Conservation (phyloP, 1,139 yeast species). For the Suhomyces bolitotheri region DNA sequence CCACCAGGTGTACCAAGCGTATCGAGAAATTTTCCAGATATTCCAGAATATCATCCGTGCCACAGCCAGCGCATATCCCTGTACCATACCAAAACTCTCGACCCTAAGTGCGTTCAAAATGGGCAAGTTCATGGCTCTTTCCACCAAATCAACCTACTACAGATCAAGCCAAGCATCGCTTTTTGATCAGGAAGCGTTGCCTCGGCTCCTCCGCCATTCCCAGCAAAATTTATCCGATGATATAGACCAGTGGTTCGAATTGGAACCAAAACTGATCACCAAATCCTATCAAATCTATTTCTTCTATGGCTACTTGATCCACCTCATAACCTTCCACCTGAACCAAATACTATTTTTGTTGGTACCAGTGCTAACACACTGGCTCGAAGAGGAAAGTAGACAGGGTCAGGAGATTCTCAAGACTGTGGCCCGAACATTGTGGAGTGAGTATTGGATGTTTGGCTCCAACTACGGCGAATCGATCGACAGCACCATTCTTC, state of each 20-base stretch:
- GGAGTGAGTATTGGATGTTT: constrained; percentile 32
- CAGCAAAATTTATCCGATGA: constrained; percentile 31
- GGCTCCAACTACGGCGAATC: constrained; percentile 23
- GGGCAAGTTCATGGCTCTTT: constrained; percentile 36
- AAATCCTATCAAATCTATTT: constrained; percentile 24
- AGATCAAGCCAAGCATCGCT: constrained; percentile 33
- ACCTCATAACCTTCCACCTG: constrained; percentile 38
- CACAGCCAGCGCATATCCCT: constrained; percentile 10
- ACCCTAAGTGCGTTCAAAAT: constrained; percentile 31
- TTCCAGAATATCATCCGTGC: constrained; percentile 28
- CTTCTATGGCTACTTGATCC: constrained; percentile 37
- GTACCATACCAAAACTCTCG: constrained; percentile 22
- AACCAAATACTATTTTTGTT: constrained; percentile 29
- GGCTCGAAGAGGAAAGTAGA: constrained; percentile 33
- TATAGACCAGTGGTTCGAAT: constrained; percentile 40
- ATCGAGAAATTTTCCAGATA: constrained; percentile 32
- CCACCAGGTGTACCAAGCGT: constrained; percentile 29
- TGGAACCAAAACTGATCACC: constrained; percentile 30
- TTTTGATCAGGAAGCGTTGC: constrained; percentile 35
- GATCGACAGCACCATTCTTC: constrained; percentile 14
- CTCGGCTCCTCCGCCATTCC: constrained; percentile 22
- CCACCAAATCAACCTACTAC: constrained; percentile 38
- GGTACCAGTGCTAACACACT: constrained; percentile 38
- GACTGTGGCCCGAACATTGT: constrained; percentile 20
- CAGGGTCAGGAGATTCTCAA: constrained; percentile 9